Base-by-base conservation (phyloP, 2,329 filamentous ascomycete species). In the Hypoxylon sp. region DNA sequence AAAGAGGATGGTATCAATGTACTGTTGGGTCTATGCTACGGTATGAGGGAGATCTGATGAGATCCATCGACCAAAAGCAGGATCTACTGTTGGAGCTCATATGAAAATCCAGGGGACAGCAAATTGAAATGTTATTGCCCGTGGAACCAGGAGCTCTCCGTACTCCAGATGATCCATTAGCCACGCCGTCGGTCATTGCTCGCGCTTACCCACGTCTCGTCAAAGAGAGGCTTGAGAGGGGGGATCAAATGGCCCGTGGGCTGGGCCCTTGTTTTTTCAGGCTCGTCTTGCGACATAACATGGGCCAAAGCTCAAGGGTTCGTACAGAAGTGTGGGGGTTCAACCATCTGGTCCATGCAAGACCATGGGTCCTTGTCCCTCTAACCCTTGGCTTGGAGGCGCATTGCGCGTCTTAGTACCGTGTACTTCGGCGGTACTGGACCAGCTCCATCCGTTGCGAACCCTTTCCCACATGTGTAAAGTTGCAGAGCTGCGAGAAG, bases 281-380 rank as follows among this genome's bases (percentile, higher is more conserved):
- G 59, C 48, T 37, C 33, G 58, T 49, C 48, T 64, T 68, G 68
- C 57, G 53, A 70, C 64, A 64, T 61, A 14, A 31, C 50, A 51
- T 55, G 35, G 50, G 22, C 44, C 51, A 58, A 37, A 10, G 61
- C 33, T 61, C 68, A 31, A 67, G 67, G 69, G 69, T 70, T 67
- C 64, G 67, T 53, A 66, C 67, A 51, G 59, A 59, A 72, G 67
- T 72, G 69, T 72, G 69, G 69, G 69, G 69, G 69, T 72, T 72
- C 64, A 53, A 57, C 61, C 66, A 55, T 66, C 59, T 69, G 59
- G 33, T 55, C 69, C 60, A 66, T 72, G 69, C 65, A 68, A 54
- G 69, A 61, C 61, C 22, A 35, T 33, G 53, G 14, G 58, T 30
- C 68, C 68, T 50, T 61, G 61, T 61, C 30, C 40, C 20, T 61